These are phyloP conservation scores for Didymosphaeria variabile DNA, from an alignment of 2,329 filamentous ascomycete genomes.

Conservation along the genomic window DNA sequence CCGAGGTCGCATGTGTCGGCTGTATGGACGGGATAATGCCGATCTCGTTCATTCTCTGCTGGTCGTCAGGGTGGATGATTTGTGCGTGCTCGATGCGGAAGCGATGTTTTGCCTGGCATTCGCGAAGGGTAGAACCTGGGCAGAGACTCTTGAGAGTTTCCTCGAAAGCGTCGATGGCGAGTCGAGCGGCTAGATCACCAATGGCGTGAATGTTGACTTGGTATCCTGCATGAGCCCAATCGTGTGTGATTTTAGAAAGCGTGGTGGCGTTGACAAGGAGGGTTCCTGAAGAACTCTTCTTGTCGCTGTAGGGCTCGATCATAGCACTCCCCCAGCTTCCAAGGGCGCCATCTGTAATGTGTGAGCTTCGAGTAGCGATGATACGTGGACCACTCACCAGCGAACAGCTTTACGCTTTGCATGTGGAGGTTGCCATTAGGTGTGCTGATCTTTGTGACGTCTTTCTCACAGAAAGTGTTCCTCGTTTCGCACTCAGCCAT, in stretches of 20 bases:
- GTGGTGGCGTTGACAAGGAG: conserved; percentile 72
- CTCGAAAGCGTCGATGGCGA: conserved; percentile 70
- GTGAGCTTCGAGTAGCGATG: conserved; percentile 21
- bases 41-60: conserved; percentile 64
- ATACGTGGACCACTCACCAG: conserved; percentile 55
- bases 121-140: conserved; percentile 46
- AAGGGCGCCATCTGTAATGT: conserved; percentile 68
- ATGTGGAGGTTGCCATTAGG: conserved; percentile 64
- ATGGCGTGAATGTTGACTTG: conserved; percentile 79
- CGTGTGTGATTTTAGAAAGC: conserved; percentile 61
- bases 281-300: conserved; percentile 68
- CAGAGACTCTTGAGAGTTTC: conserved; percentile 65
- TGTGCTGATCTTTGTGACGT: conserved; percentile 56
- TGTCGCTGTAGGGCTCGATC: conserved; percentile 74
- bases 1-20: conserved; percentile 76
- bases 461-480: conserved; percentile 69
- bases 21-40: conserved; percentile 75
- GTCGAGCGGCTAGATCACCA: conserved; percentile 73
- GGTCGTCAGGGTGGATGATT: conserved; percentile 73
- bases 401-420: conserved; percentile 74
- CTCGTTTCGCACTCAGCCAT: conserved; percentile 73
- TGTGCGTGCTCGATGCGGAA: conserved; percentile 77
- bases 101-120: conserved; percentile 64
- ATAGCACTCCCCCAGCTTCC: conserved; percentile 77
- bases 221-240: conserved; percentile 69